phyloP scores from a whole-genome alignment of 768 basidiomycete species.

The Suillus clintonianus region DNA sequence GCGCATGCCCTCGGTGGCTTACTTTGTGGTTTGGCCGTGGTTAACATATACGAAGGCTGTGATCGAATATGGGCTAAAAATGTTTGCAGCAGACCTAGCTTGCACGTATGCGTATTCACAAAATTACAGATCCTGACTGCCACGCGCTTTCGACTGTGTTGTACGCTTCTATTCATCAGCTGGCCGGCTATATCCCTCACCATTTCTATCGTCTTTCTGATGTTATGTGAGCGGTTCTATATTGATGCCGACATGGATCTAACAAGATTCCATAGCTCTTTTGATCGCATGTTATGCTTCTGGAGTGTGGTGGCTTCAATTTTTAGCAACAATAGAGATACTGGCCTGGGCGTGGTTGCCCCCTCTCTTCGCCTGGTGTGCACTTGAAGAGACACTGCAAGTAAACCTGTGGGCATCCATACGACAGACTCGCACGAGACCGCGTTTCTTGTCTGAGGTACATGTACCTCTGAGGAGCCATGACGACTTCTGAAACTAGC shows the following conservation, averaged over 20 bases:
- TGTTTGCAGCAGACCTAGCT: not conserved
- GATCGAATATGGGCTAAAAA: conserved; percentile 1
- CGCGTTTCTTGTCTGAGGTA: not conserved
- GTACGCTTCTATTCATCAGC: not conserved
- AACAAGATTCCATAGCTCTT: not conserved
- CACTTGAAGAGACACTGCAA: conserved; percentile 5
- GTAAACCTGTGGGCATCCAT: conserved; percentile 1
- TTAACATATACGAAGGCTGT: not conserved
- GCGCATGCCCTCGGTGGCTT: conserved; percentile 3
- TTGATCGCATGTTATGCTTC: not conserved
- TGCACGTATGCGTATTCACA: not conserved
- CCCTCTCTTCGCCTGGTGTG: not conserved
- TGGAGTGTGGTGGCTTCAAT: conserved; percentile 1
- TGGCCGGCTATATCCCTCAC: not conserved
- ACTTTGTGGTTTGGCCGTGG: not conserved
- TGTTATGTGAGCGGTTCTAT: not conserved
- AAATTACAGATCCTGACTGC: not conserved
- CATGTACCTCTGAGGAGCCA: not conserved
- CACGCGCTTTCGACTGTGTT: not conserved
- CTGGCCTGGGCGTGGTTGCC: conserved; percentile 1
- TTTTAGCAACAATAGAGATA: not conserved
- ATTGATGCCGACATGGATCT: not conserved
- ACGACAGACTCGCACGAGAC: not conserved
- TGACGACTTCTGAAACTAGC: not conserved
- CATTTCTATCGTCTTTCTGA: not conserved